Evolutionary conservation across 345 rosid genomes (phyloP), one percentile per base, ranked within the genome.

Genomic region (Theobroma cacao): DNA sequence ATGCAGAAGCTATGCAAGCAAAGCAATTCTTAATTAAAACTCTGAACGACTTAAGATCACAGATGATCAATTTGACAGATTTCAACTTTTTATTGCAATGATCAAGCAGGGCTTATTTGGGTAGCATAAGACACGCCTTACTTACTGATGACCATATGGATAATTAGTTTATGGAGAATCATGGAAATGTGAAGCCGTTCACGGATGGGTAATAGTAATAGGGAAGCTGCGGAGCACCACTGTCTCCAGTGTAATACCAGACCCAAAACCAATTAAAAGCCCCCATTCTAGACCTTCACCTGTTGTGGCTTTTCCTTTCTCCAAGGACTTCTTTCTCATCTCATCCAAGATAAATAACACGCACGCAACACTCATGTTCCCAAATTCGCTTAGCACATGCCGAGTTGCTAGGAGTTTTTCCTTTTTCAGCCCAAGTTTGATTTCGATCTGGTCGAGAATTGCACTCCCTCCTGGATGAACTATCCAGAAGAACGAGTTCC

Each of bases 401-500:
- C 81, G 41, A 0, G 28, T 73, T 61, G 64, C 76, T 22, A 15
- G n/a, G 1, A 82, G 75, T 59, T 74, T 82, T 20, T 74, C 72
- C 1, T 59, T 41, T 5, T 30, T 36, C 36, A 82, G 53, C 34
- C 45, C 22, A 8, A 78, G 20, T 53, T 78, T 53, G 14, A n/a
- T 66, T 59, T 82, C 67, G 26, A 82, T 58, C 13, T 43, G 18
- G 15, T 67, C 10, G 4, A 78, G 22, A 40, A 75, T 20, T 2
- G 59, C 59, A 17, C 30, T 58, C 7, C 76, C 76, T 0, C 75
- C 71, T 1, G 78, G 64, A 22, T 78, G 84, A n/a, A 82, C 62
- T 7, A 78, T 70, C 75, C 77, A 82, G 17, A 82, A 82, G 66
- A 73, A 20, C 11, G 75, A 40, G 72, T 82, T 82, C 84, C 76